Conservation (phyloP, 306 rosid species). For the Vigna angularis region DNA sequence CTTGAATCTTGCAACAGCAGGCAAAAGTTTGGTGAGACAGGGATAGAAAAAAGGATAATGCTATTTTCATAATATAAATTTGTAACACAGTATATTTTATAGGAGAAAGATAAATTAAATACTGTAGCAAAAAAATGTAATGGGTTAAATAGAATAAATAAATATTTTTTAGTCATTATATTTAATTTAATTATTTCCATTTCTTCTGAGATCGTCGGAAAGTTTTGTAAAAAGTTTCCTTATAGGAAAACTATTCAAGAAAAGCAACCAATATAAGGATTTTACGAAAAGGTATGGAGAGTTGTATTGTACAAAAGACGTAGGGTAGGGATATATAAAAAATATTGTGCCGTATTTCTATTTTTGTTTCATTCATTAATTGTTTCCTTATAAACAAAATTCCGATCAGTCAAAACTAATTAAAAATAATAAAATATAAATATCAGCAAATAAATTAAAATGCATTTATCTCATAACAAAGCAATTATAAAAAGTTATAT, state of each 20-base stretch:
- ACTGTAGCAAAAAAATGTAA: background rate
- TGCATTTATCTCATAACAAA: too few species aligned
- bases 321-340: background rate
- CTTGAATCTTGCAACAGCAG: background rate
- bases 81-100: too few species aligned
- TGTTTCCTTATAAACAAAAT: too few species aligned
- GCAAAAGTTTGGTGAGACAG: background rate
- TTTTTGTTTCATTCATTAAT: too few species aligned
- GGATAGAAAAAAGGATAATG: too few species aligned
- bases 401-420: too few species aligned
- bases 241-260: background rate
- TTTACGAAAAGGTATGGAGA: background rate
- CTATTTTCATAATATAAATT: too few species aligned
- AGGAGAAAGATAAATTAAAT: too few species aligned
- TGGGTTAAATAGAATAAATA: background rate
- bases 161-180: background rate
- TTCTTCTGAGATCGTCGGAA: background rate
- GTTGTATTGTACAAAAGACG: background rate
- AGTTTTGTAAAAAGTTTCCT: background rate
- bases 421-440: too few species aligned
- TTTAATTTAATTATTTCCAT: background rate
- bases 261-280: background rate
- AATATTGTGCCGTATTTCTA: too few species aligned
- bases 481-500: too few species aligned
- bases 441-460: too few species aligned